Evolutionary conservation across 2,329 filamentous ascomycete species (phyloP).

Genomic region (Clonostachys rhizophaga): DNA sequence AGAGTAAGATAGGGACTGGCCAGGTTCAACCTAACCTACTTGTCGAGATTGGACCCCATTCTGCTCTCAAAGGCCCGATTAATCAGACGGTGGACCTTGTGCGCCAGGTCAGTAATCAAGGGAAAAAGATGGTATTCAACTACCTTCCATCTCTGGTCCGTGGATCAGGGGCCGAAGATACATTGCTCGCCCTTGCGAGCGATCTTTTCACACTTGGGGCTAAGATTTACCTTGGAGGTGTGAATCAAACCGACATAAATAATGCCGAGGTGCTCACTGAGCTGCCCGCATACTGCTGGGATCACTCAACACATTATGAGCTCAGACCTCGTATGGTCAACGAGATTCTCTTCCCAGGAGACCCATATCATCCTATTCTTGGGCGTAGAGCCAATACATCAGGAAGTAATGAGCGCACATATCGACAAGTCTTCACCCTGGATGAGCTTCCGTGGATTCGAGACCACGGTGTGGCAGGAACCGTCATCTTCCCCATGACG

Average conservation of each 20-base stretch:
- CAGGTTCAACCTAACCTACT: constrained; percentile 11
- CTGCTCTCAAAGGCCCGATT: constrained; percentile 30
- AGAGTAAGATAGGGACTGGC: neutral
- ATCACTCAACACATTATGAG: constrained; percentile 30
- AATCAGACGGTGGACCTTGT: constrained; percentile 19
- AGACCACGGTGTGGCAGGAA: constrained; percentile 29
- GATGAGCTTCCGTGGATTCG: constrained; percentile 34
- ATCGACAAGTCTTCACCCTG: constrained; percentile 26
- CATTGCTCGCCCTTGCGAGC: constrained; percentile 22
- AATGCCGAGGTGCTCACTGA: constrained; percentile 22
- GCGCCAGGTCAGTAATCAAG: constrained; percentile 13
- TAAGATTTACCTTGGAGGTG: constrained; percentile 30
- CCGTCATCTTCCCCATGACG: constrained; percentile 18
- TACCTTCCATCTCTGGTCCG: constrained; percentile 8
- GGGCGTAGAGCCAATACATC: neutral
- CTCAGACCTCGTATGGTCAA: neutral
- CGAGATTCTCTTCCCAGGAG: constrained; percentile 20
- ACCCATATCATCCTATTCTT: constrained; percentile 23
- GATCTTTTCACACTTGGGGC: constrained; percentile 33
- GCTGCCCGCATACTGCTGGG: constrained; percentile 28
- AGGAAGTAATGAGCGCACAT: constrained; percentile 14
- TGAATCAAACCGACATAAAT: constrained; percentile 23
- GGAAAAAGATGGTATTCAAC: constrained; percentile 7
- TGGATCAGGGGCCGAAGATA: constrained; percentile 2
- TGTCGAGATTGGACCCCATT: constrained; percentile 23